phyloP scores from a whole-genome alignment of 2,329 filamentous ascomycete genomes.

The Coniochaeta prunicola region DNA sequence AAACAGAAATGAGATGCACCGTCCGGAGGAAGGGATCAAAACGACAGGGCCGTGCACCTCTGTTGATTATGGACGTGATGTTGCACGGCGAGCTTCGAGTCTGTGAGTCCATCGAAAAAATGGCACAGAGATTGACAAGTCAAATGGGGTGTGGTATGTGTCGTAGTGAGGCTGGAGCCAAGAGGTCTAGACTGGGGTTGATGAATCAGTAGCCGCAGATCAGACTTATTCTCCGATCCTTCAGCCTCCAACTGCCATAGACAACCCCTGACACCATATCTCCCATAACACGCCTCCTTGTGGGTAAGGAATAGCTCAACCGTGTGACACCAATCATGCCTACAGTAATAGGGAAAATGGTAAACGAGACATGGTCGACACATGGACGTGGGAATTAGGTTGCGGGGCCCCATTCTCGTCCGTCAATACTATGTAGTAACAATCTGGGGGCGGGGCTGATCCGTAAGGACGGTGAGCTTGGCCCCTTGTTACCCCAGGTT shows the following conservation, averaged over 20 bases:
- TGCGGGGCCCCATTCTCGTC: background rate
- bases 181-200: background rate
- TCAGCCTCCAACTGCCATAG: no score
- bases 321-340: background rate
- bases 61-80: background rate
- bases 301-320: background rate
- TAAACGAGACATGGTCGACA: background rate
- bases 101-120: background rate
- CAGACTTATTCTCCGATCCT: background rate
- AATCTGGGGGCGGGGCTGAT: no score
- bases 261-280: no score
- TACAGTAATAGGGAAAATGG: background rate
- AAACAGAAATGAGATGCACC: no score
- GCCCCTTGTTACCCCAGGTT: background rate
- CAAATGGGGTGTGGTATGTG: no score
- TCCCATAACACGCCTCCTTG: background rate
- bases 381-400: background rate
- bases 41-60: no score
- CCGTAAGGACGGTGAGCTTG: no score
- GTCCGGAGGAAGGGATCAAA: no score
- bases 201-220: background rate
- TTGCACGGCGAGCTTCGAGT: background rate
- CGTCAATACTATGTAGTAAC: no score
- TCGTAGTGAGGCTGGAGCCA: no score
- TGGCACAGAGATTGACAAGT: background rate